Percentiles rank a stretch among this genome's conserved stretches.
These are phyloP conservation scores for Hansfordia pulvinata DNA, from an alignment of 2,329 filamentous ascomycete species.

Conservation along the genomic window DNA sequence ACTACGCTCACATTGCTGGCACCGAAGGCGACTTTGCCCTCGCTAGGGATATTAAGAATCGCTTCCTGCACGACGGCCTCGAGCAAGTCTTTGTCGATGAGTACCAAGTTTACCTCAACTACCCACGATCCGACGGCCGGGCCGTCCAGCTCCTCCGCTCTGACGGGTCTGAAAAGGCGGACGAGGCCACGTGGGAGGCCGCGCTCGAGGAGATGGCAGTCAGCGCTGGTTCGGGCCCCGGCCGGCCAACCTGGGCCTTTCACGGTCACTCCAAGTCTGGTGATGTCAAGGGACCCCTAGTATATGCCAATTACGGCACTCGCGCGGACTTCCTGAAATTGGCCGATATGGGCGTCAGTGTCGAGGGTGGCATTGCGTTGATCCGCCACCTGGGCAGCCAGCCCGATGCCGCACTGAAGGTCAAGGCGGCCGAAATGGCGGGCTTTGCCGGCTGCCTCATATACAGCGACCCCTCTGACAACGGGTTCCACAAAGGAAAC, in stretches of 20 bases:
- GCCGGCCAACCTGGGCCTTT: constrained; percentile 69
- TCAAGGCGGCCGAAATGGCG: constrained; percentile 78
- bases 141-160: constrained; percentile 71
- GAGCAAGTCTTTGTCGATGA: constrained; percentile 66
- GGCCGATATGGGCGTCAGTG: constrained; percentile 55
- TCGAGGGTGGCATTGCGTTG: constrained; percentile 70
- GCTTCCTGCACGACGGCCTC: constrained; percentile 59
- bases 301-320: constrained; percentile 89
- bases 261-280: constrained; percentile 83
- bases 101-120: constrained; percentile 86
- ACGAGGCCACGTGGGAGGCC: constrained; percentile 59
- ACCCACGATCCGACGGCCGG: constrained; percentile 64
- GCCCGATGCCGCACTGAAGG: constrained; percentile 61
- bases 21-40: constrained; percentile 83
- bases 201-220: constrained; percentile 69
- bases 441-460: constrained; percentile 82
- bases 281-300: constrained; percentile 70
- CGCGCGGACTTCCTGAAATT: constrained; percentile 69
- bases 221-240: constrained; percentile 47
- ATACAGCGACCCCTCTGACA: constrained; percentile 80
- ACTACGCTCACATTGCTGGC: constrained; percentile 84
- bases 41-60: constrained; percentile 69
- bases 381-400: constrained; percentile 70
- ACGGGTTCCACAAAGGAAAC: constrained; percentile 63
- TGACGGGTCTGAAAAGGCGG: constrained; percentile 49